Conservation (phyloP, 768 basidiomycete genomes). For the Amanita muscaria region DNA sequence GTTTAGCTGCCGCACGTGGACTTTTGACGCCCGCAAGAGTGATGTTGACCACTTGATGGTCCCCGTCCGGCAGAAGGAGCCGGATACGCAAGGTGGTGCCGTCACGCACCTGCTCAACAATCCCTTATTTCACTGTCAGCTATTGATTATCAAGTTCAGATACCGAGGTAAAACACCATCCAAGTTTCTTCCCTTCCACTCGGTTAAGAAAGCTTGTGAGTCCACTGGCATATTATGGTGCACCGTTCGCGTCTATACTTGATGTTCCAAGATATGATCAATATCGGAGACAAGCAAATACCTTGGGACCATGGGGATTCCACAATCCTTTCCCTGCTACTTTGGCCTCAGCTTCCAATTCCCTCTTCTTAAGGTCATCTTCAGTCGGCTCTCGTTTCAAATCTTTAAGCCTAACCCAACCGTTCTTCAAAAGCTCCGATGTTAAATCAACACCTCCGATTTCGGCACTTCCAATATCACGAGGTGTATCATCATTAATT, state of each 20-base stretch:
- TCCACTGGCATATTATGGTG: conserved; percentile 86
- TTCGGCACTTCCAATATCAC: conserved; percentile 74
- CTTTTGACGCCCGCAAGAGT: conserved; percentile 76
- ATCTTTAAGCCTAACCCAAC: conserved; percentile 94
- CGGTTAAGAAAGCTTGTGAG: conserved; percentile 78
- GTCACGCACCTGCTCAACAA: conserved; percentile 92
- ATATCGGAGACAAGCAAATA: conserved; percentile 16
- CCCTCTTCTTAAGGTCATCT: conserved; percentile 62
- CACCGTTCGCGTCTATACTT: conserved; percentile 55
- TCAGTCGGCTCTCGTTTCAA: conserved; percentile 75
- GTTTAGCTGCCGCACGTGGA: conserved; percentile 59
- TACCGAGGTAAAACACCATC: conserved; percentile 48
- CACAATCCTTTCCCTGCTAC: conserved; percentile 73
- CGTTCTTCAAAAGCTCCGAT: conserved; percentile 70
- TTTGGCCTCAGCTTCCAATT: conserved; percentile 71
- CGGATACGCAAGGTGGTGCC: conserved; percentile 86
- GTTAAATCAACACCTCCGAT: conserved; percentile 66
- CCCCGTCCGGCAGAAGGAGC: conserved; percentile 77
- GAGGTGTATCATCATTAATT: conserved; percentile 62
- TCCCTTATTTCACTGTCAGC: conserved; percentile 37
- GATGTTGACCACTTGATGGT: conserved; percentile 87
- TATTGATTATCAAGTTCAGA: conserved; percentile 5
- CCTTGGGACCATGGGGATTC: conserved; percentile 76
- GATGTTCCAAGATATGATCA: conserved; percentile 4
- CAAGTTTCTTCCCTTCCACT: conserved; percentile 87